Evolutionary conservation across 257 asterid genomes (phyloP), one percentile per base, ranked within the genome.

Genomic region (Solanum arcanum): DNA sequence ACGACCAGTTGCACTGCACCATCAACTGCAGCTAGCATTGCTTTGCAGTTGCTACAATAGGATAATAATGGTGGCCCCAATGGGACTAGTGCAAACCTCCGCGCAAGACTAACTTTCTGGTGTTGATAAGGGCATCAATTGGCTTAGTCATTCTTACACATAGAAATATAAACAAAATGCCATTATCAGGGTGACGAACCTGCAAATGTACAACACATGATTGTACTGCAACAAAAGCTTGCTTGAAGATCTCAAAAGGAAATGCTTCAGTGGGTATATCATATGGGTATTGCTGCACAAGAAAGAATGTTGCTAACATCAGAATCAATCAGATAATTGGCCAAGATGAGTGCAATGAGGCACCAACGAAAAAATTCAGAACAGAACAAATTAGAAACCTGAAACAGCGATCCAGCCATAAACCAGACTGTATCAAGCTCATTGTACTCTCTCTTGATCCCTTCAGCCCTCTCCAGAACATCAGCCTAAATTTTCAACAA

Each of bases 401-500:
- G 95, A 92, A 97, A 97, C 72, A 97, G 89, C 9, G 99, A 97
- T 62, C 99, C 99, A 86, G 99, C 99, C 99, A 97, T 97, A 92
- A 97, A 97, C 99, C 99, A 97, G 87, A 97, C 98, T 21, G 99
- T 97, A 91, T 97, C 99, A 81, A 97, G 99, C 93, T 97, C 99
- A 85, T 92, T 93, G 91, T 94, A 97, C 90, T 97, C 99, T 90
- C 98, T 94, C 91, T 92, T 95, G 90, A 97, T 95, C 86, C 98
- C 99, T 90, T 96, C 99, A 76, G 97, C 94, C 91, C 99, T 95
- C 92, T 88, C 94, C 83, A 93, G 85, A 88, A 97, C 90, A 87
- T 97, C 98, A 87, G 91, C 95, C 99, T 97, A 88, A 83, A 86
- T 89, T 86, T 87, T 87, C 75, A 90, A 64, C 82, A 87, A 69